Conservation (phyloP, 257 asterid genomes). For the Anisodus acutangulus region DNA sequence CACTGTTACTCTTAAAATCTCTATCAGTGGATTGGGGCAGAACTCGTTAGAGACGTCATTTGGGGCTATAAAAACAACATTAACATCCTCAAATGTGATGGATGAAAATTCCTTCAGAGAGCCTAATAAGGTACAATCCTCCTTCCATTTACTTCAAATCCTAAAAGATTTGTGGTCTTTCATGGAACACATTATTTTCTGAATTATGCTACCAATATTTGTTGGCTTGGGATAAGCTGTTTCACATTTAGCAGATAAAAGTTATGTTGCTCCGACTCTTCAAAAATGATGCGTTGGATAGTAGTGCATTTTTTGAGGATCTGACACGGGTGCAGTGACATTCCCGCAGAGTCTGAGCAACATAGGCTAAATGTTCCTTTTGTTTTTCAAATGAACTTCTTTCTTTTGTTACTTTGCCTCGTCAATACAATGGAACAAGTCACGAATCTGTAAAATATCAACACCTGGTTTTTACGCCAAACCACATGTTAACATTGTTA, state of each 20-base stretch:
- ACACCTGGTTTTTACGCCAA: neutral
- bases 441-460: neutral
- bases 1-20: slow-evolving; percentile 48
- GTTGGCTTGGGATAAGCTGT: neutral
- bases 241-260: neutral
- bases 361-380: neutral
- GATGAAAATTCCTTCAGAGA: slow-evolving; percentile 81
- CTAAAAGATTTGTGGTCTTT: neutral
- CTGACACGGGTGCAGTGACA: neutral
- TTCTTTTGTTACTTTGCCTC: neutral
- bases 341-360: neutral
- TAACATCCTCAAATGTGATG: slow-evolving; percentile 61
- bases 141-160: neutral
- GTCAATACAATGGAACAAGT: neutral
- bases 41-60: slow-evolving; percentile 43
- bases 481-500: neutral
- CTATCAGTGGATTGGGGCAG: slow-evolving; percentile 51
- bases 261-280: neutral
- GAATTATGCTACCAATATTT: neutral
- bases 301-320: neutral
- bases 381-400: neutral
- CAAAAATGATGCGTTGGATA: neutral
- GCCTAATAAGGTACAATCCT: slow-evolving; percentile 60
- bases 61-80: slow-evolving; percentile 57
- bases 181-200: neutral